phyloP scores from a whole-genome alignment of 202 grass and related monocot species.

The Eragrostis tef region DNA sequence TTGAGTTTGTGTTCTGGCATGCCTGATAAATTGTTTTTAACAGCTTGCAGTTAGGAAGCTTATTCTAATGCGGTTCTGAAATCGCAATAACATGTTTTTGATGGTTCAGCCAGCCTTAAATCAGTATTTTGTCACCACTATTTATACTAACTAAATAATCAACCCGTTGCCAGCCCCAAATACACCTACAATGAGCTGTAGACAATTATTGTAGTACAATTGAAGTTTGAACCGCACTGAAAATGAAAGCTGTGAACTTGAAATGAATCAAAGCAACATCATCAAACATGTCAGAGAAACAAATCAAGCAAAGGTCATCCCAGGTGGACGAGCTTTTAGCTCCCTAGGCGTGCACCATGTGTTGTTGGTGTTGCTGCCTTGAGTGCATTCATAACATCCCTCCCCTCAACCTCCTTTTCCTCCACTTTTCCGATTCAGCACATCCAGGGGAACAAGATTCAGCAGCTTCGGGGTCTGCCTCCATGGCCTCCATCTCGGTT shows the following conservation, averaged over 20 bases:
- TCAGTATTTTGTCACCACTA: not conserved
- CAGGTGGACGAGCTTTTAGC: conserved; percentile 33
- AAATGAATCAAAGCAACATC: not conserved
- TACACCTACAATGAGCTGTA: conserved; percentile 21
- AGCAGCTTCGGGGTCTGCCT: not conserved
- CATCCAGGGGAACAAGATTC: not conserved
- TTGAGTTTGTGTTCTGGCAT: not conserved
- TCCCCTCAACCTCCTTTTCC: conserved; percentile 54
- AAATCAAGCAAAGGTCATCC: not conserved
- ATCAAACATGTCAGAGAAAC: conserved; percentile 16
- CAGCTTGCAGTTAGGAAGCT: not conserved
- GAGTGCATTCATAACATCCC: conserved; percentile 64
- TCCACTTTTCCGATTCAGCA: conserved; percentile 32
- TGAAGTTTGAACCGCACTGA: not conserved
- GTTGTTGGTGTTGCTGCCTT: conserved; percentile 59
- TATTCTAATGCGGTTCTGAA: not conserved
- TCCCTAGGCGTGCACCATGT: conserved; percentile 45
- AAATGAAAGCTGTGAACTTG: not conserved
- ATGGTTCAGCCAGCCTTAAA: not conserved
- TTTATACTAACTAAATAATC: not conserved
- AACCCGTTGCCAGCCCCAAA: not conserved
- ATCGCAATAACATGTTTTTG: too few species aligned
- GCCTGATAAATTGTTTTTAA: not conserved
- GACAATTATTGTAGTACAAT: not conserved
- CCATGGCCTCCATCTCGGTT: conserved; percentile 76